These are phyloP conservation scores for Capillidium heterosporum DNA, from an alignment of 371 early-diverging fungal species.

Conservation along the genomic window DNA sequence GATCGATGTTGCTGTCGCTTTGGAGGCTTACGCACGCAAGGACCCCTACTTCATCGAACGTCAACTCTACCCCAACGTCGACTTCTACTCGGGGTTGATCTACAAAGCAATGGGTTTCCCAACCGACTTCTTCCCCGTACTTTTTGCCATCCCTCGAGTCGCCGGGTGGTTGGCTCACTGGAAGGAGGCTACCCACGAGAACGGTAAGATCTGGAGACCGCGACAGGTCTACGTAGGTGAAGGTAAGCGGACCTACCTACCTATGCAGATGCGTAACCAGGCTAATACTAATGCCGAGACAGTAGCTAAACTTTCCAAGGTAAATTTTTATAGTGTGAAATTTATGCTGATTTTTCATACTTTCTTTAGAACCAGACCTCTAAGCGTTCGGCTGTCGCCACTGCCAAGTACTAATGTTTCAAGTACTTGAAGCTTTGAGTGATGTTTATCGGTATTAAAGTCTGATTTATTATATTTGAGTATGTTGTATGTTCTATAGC, in stretches of 20 bases:
- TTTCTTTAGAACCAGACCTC: conserved; percentile 5
- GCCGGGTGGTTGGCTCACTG: conserved; percentile 33
- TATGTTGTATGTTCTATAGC: too few species aligned
- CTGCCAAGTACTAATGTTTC: conserved; percentile 2
- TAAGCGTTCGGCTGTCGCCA: conserved; percentile 5
- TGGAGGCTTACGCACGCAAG: conserved; percentile 21
- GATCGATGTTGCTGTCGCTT: conserved; percentile 32
- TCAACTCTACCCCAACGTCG: conserved; percentile 35
- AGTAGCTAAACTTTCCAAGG: neutral
- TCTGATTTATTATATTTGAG: too few species aligned
- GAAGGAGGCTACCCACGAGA: conserved; percentile 19
- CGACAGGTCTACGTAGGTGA: conserved; percentile 33
- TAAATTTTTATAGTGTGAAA: neutral
- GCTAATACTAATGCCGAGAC: conserved; percentile 1
- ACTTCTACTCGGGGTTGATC: conserved; percentile 28
- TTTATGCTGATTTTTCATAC: neutral
- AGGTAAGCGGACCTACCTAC: conserved; percentile 17
- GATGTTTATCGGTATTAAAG: too few species aligned
- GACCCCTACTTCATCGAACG: conserved; percentile 37
- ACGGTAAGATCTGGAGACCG: conserved; percentile 35
- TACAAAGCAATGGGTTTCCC: conserved; percentile 37
- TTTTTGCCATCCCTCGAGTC: conserved; percentile 17
- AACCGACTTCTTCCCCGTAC: conserved; percentile 44
- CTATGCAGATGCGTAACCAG: conserved; percentile 9
- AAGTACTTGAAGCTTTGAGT: too few species aligned